A percentile compares a stretch with the other conserved stretches of the same genome.
Evolutionary conservation across 345 rosid genomes (phyloP).

Genomic region (Brassica incana): DNA sequence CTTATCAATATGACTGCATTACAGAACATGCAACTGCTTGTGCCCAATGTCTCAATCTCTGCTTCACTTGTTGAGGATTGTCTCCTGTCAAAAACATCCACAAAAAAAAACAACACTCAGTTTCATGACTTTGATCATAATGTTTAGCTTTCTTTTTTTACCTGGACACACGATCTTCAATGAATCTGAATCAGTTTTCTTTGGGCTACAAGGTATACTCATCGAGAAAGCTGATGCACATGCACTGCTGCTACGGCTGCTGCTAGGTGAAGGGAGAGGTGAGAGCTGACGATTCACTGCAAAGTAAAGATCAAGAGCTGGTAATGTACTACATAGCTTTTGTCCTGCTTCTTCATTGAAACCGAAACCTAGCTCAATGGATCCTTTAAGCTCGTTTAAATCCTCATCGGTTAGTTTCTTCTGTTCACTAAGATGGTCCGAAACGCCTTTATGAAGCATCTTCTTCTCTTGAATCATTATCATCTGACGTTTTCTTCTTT

Average conservation of each 20-base stretch:
- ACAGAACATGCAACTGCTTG: conserved; percentile 95
- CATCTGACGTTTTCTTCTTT: conserved; percentile 72
- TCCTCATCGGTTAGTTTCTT: conserved; percentile 74
- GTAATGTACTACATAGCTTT: conserved; percentile 65
- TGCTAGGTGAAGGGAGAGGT: conserved; percentile 73
- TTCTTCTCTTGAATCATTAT: conserved; percentile 54
- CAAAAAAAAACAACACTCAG: neutral
- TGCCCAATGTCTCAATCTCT: conserved; percentile 91
- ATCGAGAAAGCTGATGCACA: conserved; percentile 39
- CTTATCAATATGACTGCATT: conserved; percentile 46
- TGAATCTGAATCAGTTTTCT: conserved; percentile 53
- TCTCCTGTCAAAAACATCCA: conserved; percentile 26
- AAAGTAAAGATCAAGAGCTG: conserved; percentile 86
- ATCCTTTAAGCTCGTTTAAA: conserved; percentile 78
- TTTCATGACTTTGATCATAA: neutral
- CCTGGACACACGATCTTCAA: conserved; percentile 83
- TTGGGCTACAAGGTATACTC: conserved; percentile 68
- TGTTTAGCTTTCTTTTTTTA: conserved; percentile 18
- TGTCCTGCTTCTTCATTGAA: conserved; percentile 85
- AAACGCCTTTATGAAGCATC: conserved; percentile 18
- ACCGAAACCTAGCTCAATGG: conserved; percentile 94
- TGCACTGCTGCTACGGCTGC: conserved; percentile 44
- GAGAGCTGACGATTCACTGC: conserved; percentile 85
- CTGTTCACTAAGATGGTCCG: conserved; percentile 56
- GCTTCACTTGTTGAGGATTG: conserved; percentile 64